Evolutionary conservation across 1,284 basidiomycete species (phyloP).

Genomic region (Rhodotorula sp.): DNA sequence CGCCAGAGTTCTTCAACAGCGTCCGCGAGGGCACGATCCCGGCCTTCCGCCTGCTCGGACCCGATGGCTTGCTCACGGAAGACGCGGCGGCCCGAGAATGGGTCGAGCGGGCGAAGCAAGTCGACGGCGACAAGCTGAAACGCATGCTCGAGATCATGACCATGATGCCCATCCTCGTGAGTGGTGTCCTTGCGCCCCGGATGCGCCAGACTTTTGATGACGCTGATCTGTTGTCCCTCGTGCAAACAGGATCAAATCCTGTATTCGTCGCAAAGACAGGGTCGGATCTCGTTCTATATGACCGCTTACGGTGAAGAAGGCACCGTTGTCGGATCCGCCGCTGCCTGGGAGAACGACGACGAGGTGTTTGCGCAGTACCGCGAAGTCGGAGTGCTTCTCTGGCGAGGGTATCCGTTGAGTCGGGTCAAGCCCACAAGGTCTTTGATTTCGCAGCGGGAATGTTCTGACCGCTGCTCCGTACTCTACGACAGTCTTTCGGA

Average conservation of each 20-base stretch:
- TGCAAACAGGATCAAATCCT: constrained; percentile 35
- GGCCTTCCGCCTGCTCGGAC: not conserved
- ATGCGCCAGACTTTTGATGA: too few species aligned
- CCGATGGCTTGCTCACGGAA: not conserved
- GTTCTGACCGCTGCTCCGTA: constrained; percentile 37
- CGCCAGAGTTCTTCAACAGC: constrained; percentile 16
- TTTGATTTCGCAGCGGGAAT: not conserved
- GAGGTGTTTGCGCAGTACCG: constrained; percentile 57
- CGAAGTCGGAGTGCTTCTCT: constrained; percentile 84
- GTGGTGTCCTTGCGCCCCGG: not conserved
- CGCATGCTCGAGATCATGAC: constrained; percentile 31
- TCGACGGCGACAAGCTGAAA: constrained; percentile 23
- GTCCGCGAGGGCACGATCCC: constrained; percentile 8
- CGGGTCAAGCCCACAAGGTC: constrained; percentile 27
- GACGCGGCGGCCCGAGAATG: not conserved
- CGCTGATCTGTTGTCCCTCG: not conserved
- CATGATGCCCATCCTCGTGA: constrained; percentile 24
- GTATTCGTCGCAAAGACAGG: constrained; percentile 36
- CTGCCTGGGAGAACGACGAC: constrained; percentile 75
- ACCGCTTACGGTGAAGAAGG: constrained; percentile 60
- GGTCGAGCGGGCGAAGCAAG: not conserved
- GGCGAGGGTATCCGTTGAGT: constrained; percentile 66
- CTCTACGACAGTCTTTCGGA: constrained; percentile 51
- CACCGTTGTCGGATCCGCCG: constrained; percentile 83
- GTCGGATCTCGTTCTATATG: constrained; percentile 50